A percentile compares a stretch with the other conserved stretches of the same genome.
phyloP scores from a whole-genome alignment of 2,329 filamentous ascomycete genomes.

The Epicoccum sorghinum region DNA sequence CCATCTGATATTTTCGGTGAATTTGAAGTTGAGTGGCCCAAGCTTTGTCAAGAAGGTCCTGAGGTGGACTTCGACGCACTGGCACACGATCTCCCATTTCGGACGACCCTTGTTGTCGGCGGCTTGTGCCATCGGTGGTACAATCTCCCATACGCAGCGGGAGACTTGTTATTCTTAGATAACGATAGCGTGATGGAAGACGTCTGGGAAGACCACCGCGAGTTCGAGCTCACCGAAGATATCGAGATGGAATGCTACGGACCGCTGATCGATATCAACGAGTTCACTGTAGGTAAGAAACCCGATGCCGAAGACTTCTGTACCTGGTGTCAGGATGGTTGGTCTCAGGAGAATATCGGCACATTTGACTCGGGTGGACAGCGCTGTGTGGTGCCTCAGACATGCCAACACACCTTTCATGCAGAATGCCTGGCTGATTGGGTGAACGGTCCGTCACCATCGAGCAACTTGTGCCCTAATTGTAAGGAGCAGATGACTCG shows the following conservation, averaged over 20 bases:
- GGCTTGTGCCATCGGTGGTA: background rate
- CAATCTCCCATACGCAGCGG: background rate
- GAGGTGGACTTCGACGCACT: too few relatives aligned
- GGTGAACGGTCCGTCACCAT: background rate
- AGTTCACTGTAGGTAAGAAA: background rate
- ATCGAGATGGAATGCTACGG: background rate
- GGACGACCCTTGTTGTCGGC: background rate
- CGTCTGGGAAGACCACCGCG: background rate
- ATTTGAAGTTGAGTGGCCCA: too few relatives aligned
- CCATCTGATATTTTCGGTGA: too few relatives aligned
- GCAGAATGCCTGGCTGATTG: constrained; percentile 2
- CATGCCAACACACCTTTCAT: background rate
- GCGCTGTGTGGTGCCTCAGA: background rate
- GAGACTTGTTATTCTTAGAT: too few relatives aligned
- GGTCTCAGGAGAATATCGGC: background rate
- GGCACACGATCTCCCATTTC: too few relatives aligned
- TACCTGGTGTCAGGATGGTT: background rate
- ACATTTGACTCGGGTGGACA: background rate
- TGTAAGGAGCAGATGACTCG: background rate
- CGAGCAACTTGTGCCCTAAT: background rate
- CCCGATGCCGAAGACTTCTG: constrained; percentile 2
- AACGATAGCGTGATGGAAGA: background rate
- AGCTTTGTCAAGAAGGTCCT: too few relatives aligned
- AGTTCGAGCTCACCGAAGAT: background rate
- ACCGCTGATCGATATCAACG: background rate